These are phyloP conservation scores for Tribonema minus DNA, from an alignment of 108 stramenopile genomes.

Conservation along the genomic window DNA sequence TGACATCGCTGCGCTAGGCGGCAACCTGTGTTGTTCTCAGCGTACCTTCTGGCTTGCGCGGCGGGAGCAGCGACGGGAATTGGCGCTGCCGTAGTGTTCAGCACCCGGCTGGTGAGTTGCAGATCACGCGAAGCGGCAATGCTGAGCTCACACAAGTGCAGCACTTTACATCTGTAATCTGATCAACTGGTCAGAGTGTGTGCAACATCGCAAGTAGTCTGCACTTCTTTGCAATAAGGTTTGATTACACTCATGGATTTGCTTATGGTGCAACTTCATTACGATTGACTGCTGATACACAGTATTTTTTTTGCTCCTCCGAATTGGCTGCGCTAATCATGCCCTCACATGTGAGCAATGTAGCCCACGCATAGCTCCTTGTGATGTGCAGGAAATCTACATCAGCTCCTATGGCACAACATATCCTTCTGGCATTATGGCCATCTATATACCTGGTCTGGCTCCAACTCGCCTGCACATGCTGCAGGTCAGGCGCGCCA, in stretches of 20 bases:
- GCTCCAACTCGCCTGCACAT: background rate
- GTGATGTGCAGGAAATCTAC: background rate
- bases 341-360: background rate
- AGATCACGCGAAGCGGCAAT: too few relatives aligned
- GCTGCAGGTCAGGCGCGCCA: slow-evolving; percentile 32
- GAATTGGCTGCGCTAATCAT: background rate
- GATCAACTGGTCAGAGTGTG: background rate
- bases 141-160: too few relatives aligned
- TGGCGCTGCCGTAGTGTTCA: slow-evolving; percentile 27
- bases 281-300: background rate
- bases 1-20: too few relatives aligned
- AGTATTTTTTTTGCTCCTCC: background rate
- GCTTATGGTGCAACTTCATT: background rate
- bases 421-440: background rate
- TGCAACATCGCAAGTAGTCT: background rate
- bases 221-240: background rate
- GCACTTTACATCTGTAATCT: background rate
- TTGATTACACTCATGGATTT: background rate
- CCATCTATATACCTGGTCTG: background rate
- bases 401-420: background rate
- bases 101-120: slow-evolving; percentile 7
- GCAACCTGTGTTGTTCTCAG: too few relatives aligned
- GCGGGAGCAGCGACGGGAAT: slow-evolving; percentile 16
- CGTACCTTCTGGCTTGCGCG: background rate
- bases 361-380: background rate